phyloP scores from a whole-genome alignment of 2,329 filamentous ascomycete species.

The Pyrenophora tritici-repentis region DNA sequence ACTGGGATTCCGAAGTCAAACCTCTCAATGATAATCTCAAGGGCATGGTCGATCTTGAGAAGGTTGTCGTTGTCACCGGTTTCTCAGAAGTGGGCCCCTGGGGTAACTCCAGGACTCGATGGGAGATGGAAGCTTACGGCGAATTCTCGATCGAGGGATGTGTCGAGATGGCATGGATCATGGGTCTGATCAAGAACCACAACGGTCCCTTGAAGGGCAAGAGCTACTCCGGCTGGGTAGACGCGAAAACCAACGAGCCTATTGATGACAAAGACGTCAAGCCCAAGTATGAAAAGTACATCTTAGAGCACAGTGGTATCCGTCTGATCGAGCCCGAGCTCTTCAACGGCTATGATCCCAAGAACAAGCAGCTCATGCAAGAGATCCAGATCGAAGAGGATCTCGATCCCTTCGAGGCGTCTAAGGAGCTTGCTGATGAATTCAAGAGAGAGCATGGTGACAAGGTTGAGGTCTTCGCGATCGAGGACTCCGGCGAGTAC shows the following conservation, averaged over 20 bases:
- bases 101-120: conserved; percentile 97
- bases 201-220: conserved; percentile 96
- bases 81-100: conserved; percentile 96
- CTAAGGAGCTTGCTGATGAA: conserved; percentile 95
- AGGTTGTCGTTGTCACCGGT: conserved; percentile 95
- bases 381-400: conserved; percentile 98
- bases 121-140: conserved; percentile 98
- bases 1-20: conserved; percentile 89
- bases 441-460: conserved; percentile 97
- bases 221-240: conserved; percentile 95
- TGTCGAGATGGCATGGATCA: conserved; percentile 99
- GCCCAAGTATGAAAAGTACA: conserved; percentile 94
- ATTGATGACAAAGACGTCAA: conserved; percentile 99
- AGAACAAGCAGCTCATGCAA: conserved; percentile 97
- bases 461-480: conserved; percentile 96
- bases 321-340: conserved; percentile 97
- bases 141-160: conserved; percentile 97
- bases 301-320: conserved; percentile 95
- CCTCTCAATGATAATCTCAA: conserved; percentile 87
- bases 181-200: conserved; percentile 99
- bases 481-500: conserved; percentile 90
- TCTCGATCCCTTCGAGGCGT: conserved; percentile 93
- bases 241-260: conserved; percentile 89
- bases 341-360: conserved; percentile 95
- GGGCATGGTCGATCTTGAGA: conserved; percentile 98